These are phyloP conservation scores for Chloroidium sp. DNA, from an alignment of 163 green algal genomes.

Conservation along the genomic window DNA sequence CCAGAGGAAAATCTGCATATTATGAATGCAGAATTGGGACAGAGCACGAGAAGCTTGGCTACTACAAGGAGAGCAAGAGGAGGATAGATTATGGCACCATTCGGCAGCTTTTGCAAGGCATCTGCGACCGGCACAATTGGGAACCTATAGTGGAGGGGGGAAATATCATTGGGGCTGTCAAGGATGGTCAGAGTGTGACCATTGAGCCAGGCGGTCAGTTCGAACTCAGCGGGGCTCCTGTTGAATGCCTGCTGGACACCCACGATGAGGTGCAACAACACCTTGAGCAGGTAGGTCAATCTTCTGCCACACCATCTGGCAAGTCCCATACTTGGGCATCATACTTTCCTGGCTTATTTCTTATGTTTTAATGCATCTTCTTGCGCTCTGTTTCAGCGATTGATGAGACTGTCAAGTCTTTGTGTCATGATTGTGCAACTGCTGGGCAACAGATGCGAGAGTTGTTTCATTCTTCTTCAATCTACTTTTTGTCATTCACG, in stretches of 20 bases:
- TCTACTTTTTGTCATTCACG: too few species aligned
- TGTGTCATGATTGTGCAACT: not conserved
- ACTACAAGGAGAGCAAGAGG: constrained; percentile 52
- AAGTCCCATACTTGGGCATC: not conserved
- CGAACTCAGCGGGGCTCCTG: constrained; percentile 88
- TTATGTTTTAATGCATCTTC: not conserved
- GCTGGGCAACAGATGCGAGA: too few species aligned
- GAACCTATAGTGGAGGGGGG: constrained; percentile 76
- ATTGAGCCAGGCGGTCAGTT: constrained; percentile 97
- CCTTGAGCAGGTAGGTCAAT: constrained; percentile 69
- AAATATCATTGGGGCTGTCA: constrained; percentile 70
- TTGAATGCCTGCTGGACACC: constrained; percentile 85
- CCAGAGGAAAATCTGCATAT: not conserved
- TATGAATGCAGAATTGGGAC: constrained; percentile 79
- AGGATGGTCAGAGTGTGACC: constrained; percentile 84
- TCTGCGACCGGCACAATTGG: constrained; percentile 79
- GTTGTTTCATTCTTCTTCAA: too few species aligned
- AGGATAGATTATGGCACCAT: constrained; percentile 69
- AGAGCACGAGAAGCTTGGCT: constrained; percentile 98
- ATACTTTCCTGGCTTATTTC: not conserved
- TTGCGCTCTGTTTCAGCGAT: too few species aligned
- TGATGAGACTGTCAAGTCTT: not conserved
- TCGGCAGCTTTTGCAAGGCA: constrained; percentile 57
- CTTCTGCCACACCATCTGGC: not conserved
- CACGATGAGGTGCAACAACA: constrained; percentile 89